Evolutionary conservation across 1,284 basidiomycete genomes (phyloP).

Genomic region (Tilletia caries): DNA sequence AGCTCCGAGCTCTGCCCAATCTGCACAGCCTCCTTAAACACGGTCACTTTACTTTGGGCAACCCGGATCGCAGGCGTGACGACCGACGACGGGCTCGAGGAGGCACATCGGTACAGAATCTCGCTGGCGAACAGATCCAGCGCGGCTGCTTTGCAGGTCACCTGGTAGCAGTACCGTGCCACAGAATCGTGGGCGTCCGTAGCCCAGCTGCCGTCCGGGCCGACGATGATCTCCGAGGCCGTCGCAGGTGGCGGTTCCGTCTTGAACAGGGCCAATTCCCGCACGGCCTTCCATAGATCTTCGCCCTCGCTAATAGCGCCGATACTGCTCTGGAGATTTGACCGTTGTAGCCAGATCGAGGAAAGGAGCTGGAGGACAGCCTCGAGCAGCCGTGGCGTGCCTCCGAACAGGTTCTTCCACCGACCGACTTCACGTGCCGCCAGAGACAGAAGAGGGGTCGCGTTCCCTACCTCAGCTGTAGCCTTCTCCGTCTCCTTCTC

Average conservation of each 20-base stretch:
- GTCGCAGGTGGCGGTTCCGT: background rate
- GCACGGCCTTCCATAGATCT: background rate
- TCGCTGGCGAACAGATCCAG: slow-evolving; percentile 9
- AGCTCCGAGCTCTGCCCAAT: background rate
- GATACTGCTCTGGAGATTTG: background rate
- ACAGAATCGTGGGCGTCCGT: background rate
- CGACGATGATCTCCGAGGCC: background rate
- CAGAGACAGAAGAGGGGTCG: background rate
- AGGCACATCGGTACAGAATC: slow-evolving; percentile 5
- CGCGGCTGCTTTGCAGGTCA: slow-evolving; percentile 1
- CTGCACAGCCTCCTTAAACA: slow-evolving; percentile 2
- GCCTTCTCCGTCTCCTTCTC: background rate
- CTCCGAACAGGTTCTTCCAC: background rate
- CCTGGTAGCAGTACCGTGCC: background rate
- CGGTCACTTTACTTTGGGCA: background rate
- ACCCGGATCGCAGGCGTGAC: background rate
- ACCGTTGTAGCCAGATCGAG: background rate
- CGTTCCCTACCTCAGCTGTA: background rate
- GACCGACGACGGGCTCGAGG: background rate
- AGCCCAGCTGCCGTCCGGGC: background rate
- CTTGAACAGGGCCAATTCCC: background rate
- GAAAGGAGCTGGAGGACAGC: slow-evolving; percentile 6
- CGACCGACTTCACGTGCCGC: background rate
- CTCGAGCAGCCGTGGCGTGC: background rate
- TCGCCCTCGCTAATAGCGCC: background rate